Base-by-base conservation (phyloP, 2,329 filamentous ascomycete genomes). In the Myriosclerotinia duriaeana region DNA sequence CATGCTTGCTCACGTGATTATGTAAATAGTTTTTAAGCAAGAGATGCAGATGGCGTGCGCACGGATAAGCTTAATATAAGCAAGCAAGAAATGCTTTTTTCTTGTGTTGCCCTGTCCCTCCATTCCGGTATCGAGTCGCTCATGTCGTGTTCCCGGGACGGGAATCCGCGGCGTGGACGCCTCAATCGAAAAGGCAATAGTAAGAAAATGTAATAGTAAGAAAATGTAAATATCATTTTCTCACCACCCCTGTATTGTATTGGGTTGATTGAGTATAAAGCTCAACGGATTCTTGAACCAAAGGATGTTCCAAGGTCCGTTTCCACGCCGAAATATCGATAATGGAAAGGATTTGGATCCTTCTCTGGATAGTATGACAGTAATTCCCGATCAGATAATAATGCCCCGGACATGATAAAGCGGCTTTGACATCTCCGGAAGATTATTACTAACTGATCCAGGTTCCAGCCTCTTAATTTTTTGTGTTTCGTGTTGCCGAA, bases 31-130 rank as follows among this genome's bases (percentile, higher is more conserved):
- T 36, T 46, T 38, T 38, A 40, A n/a, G 26, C 17, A 8, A 26
- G 22, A 53, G 15, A 48, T 53, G 44, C 17, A 60, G 38, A 53
- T 38, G 48, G 54, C 54, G 55, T 36, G 20, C 26, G 48, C 55
- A 66, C 38, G 64, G 55, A 61, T 66, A 66, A 66, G 55, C 55
- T 66, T 61, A 66, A 66, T 53, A 53, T 66, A 65, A 65, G 63
- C 53, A 65, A 53, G 36, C 30, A 61, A 36, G 30, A 50, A 34
- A 61, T 61, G 52, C 46, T 48, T 59, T 66, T 15, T 34, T 40
- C 52, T 58, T 44, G 34, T 53, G 38, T 60, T 55, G 50, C 53
- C 22, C 15, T 53, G n/a, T 52, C 46, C 22, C 44, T 50, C 22
- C 15, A 42, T 66, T 53, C 46, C 26, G 36, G 54, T 53, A 66